phyloP scores from a whole-genome alignment of 352 stramenopile species.

The Globisporangium cylindrosporum region DNA sequence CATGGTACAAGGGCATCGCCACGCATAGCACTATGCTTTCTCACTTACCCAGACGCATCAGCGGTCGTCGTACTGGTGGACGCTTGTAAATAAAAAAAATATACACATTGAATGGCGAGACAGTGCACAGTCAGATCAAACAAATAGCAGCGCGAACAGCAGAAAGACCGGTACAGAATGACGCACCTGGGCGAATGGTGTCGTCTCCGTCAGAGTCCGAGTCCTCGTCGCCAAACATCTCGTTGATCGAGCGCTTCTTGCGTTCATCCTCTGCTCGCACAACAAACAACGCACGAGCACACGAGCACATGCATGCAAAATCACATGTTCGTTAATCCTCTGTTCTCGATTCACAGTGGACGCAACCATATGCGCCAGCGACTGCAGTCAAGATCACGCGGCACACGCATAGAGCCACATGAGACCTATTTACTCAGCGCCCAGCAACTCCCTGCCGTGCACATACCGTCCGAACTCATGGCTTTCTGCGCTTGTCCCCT shows the following conservation, averaged over 20 bases:
- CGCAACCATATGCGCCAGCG: no score
- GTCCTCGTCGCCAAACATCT: constrained; percentile 86
- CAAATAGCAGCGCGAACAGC: not conserved
- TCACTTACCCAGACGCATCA: constrained; percentile 63
- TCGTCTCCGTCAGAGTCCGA: constrained; percentile 68
- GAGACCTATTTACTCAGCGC: no score
- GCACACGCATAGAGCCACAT: no score
- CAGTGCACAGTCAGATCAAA: not conserved
- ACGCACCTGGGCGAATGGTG: constrained; percentile 46
- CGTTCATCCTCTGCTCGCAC: constrained; percentile 56
- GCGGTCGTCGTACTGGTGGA: constrained; percentile 44
- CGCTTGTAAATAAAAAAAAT: constrained; percentile 15
- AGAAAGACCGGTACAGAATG: not conserved
- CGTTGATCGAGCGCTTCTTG: constrained; percentile 85
- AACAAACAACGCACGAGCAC: not conserved
- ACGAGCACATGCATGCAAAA: not conserved
- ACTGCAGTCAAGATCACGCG: no score
- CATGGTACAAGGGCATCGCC: not conserved
- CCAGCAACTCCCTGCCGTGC: no score
- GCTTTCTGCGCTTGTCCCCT: constrained; percentile 23
- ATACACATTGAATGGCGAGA: not conserved
- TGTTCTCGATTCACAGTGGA: no score
- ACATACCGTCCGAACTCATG: constrained; percentile 61
- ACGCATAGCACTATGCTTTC: not conserved
- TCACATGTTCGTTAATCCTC: not conserved